Conservation (phyloP, 2,329 filamentous ascomycete genomes). For the Fusarium sulawesiense region DNA sequence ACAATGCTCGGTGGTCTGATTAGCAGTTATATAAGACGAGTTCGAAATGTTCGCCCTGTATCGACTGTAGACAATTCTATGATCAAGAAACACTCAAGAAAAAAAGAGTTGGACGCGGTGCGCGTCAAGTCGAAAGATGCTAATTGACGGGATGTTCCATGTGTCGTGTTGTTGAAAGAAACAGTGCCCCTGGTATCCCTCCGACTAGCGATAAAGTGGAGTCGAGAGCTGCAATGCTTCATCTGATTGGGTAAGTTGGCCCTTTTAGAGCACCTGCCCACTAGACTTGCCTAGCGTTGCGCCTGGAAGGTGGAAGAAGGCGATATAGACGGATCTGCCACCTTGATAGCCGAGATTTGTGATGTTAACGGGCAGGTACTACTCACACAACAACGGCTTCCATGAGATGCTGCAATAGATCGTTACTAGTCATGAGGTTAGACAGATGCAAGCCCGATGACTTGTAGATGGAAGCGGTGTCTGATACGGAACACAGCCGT, state of each 20-base stretch:
- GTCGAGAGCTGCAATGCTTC: neutral
- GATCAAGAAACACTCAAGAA: slow-evolving; percentile 8
- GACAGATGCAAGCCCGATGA: neutral
- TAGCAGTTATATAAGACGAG: neutral
- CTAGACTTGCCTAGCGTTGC: neutral
- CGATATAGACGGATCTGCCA: neutral
- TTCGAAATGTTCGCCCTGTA: neutral
- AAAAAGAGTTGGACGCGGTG: slow-evolving; percentile 19
- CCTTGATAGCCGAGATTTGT: neutral
- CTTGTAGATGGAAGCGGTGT: neutral
- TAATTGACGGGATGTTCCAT: neutral
- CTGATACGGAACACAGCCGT: neutral
- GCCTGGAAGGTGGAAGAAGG: neutral
- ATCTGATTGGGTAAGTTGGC: neutral
- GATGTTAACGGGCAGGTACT: neutral
- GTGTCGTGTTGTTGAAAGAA: slow-evolving; percentile 27
- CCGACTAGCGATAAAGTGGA: slow-evolving; percentile 12
- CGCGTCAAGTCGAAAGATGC: slow-evolving; percentile 27
- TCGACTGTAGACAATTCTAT: neutral
- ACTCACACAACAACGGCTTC: neutral
- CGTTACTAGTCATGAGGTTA: neutral
- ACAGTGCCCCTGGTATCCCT: slow-evolving; percentile 1
- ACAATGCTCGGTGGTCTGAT: neutral
- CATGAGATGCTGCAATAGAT: neutral
- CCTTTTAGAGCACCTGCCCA: neutral